Conservation (phyloP, 495 filamentous ascomycete genomes). For the Barbatosphaeria neglecta region DNA sequence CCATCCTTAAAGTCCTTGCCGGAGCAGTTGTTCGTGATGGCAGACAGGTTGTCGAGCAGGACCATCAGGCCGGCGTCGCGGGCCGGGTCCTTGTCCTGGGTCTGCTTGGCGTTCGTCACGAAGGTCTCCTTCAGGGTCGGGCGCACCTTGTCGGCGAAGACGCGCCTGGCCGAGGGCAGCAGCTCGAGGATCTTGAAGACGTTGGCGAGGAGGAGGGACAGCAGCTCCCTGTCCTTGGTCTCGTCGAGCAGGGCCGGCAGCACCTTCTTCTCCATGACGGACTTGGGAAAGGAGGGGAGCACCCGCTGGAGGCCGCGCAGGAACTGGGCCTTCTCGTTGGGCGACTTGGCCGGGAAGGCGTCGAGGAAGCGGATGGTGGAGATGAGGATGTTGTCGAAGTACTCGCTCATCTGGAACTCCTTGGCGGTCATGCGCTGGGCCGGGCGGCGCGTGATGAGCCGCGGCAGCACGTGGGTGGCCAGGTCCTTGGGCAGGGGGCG, state of each 20-base stretch:
- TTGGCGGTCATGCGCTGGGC: constrained; percentile 77
- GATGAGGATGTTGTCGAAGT: constrained; percentile 93
- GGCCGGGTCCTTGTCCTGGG: constrained; percentile 62
- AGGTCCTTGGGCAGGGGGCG: constrained; percentile 71
- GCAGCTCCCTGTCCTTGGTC: constrained; percentile 75
- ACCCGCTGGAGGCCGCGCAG: constrained; percentile 80
- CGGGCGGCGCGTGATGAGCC: constrained; percentile 73
- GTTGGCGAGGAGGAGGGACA: constrained; percentile 77
- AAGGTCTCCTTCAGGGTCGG: constrained; percentile 79
- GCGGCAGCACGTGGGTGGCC: constrained; percentile 58
- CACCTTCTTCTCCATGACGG: constrained; percentile 89
- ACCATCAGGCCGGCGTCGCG: constrained; percentile 87
- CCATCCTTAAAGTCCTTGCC: constrained; percentile 92
- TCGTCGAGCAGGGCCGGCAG: constrained; percentile 82
- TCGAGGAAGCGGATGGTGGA: constrained; percentile 94
- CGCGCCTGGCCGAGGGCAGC: constrained; percentile 61
- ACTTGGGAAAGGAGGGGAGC: constrained; percentile 78
- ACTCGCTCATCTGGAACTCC: constrained; percentile 87
- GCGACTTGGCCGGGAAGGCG: constrained; percentile 76
- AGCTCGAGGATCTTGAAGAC: constrained; percentile 75
- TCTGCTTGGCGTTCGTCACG: constrained; percentile 38
- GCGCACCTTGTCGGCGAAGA: constrained; percentile 73
- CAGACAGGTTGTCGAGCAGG: constrained; percentile 66
- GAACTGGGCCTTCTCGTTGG: constrained; percentile 82
- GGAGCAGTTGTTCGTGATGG: constrained; percentile 66